Base-by-base conservation (phyloP, 1,284 basidiomycete species). In the Mycena citricolor region DNA sequence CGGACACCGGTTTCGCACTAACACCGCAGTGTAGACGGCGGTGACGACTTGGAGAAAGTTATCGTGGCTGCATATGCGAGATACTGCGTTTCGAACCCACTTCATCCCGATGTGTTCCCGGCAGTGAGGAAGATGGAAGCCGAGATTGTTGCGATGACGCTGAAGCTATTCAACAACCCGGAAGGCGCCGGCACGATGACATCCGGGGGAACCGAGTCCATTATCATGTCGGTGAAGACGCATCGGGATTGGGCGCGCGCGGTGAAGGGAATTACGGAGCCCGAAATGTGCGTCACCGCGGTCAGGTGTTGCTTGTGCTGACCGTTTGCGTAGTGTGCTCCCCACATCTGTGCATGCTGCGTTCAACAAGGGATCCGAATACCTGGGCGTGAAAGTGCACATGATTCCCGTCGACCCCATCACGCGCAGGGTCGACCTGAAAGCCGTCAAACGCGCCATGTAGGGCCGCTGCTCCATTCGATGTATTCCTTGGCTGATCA, bases 81-180 rank as follows among this genome's bases (percentile, higher is more conserved):
- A 14, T 90, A 90, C 53, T 80, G 78, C 34, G 77, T 89, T 42
- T 86, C 90, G 21, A 98, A 98, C 59, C 94, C 95, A 1, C 74
- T 98, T 2, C 95, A 98, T 59, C 94, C 95, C 0, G 94, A 97
- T 52, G 86, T 97, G 25, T 98, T 99, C 70, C 94, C 95, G 1
- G 87, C 90, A 0, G 73, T 98, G 5, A 78, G 95, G 39, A 94
- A 97, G 69, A 99, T 99, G 95, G 95, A 99, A 62, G 88, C 94
- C 7, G 94, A 98, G 62, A 81, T 98, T 33, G 92, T 99, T 32
- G 74, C 88, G n/a, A 97, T 97, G 89, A 90, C 88, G 53, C 73
- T 98, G 34, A 76, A 79, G 47, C 76, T 95, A 70, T 97, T 89
- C 71, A 86, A 92, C 61, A 85, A 88, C 52, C 86, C 90, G 2